Percentiles rank a stretch among this genome's conserved stretches.
These are phyloP conservation scores for Penicillium soppii DNA, from an alignment of 495 filamentous ascomycete genomes.

Conservation along the genomic window DNA sequence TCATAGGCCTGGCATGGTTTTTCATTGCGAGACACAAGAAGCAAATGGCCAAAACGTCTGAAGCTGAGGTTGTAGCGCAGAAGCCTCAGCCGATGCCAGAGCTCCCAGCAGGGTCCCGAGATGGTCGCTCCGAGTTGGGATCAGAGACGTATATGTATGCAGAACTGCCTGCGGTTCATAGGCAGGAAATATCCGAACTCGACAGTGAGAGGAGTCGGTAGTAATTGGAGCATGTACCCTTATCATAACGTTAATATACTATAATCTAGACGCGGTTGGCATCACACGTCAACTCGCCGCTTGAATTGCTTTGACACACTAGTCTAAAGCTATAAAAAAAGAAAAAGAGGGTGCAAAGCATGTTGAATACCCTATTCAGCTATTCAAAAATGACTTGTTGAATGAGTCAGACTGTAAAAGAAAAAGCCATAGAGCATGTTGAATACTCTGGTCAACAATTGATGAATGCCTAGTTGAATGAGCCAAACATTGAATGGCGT, in stretches of 20 bases:
- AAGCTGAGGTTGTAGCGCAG: not conserved
- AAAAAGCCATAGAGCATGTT: too few relatives aligned
- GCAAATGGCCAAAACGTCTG: not conserved
- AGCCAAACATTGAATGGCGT: not conserved
- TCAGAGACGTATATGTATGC: not conserved
- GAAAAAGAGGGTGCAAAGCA: too few relatives aligned
- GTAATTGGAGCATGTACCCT: not conserved
- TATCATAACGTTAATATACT: too few relatives aligned
- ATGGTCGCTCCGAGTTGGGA: not conserved
- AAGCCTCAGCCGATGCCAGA: not conserved
- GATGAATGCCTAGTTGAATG: conserved; percentile 11
- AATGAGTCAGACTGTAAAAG: too few relatives aligned
- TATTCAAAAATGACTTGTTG: too few relatives aligned
- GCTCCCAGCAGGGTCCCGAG: not conserved
- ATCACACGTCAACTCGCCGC: too few relatives aligned
- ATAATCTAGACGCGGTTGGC: too few relatives aligned
- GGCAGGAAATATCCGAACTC: not conserved
- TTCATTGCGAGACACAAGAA: not conserved
- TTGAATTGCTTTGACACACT: too few relatives aligned
- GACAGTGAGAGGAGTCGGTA: not conserved
- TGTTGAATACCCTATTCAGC: too few relatives aligned
- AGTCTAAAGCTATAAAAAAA: too few relatives aligned
- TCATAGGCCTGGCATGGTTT: conserved; percentile 10
- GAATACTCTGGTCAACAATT: not conserved
- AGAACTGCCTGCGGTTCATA: not conserved